Conservation (phyloP, 2,329 filamentous ascomycete genomes). For the Emmonsiellopsis sp. region DNA sequence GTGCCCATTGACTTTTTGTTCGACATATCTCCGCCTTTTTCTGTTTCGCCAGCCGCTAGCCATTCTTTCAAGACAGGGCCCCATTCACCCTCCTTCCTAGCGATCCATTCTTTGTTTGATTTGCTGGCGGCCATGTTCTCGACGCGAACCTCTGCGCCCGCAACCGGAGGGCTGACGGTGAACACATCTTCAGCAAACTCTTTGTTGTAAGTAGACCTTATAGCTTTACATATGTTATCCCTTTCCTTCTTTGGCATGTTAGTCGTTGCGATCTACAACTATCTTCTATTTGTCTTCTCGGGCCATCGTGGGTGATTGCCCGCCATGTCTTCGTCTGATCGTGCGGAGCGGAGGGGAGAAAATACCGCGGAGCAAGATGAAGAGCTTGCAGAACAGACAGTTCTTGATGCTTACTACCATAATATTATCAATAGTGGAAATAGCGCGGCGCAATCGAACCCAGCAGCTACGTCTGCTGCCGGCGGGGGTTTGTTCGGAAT, state of each 20-base stretch:
- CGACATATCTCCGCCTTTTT: neutral
- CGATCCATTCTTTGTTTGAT: neutral
- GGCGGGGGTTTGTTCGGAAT: conserved; percentile 22
- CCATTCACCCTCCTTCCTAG: neutral
- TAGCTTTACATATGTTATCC: neutral
- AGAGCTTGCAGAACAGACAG: neutral
- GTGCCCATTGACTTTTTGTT: neutral
- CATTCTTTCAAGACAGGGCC: neutral
- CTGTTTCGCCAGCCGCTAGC: neutral
- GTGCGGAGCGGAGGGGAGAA: neutral
- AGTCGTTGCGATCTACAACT: neutral
- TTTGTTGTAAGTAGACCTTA: conserved; percentile 11
- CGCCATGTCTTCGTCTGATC: neutral
- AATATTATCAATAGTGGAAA: conserved; percentile 3
- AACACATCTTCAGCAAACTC: conserved; percentile 13
- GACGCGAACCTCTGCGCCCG: conserved; percentile 6
- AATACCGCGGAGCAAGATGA: neutral
- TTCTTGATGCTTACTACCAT: neutral
- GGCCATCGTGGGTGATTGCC: neutral
- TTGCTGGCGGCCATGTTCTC: conserved; percentile 9
- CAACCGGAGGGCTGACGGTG: conserved; percentile 9
- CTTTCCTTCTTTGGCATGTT: neutral
- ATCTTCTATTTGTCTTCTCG: neutral
- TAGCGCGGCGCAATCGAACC: conserved; percentile 4
- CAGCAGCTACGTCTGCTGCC: neutral